Conservation (phyloP, 2,329 filamentous ascomycete genomes). For the Fusarium sp. region DNA sequence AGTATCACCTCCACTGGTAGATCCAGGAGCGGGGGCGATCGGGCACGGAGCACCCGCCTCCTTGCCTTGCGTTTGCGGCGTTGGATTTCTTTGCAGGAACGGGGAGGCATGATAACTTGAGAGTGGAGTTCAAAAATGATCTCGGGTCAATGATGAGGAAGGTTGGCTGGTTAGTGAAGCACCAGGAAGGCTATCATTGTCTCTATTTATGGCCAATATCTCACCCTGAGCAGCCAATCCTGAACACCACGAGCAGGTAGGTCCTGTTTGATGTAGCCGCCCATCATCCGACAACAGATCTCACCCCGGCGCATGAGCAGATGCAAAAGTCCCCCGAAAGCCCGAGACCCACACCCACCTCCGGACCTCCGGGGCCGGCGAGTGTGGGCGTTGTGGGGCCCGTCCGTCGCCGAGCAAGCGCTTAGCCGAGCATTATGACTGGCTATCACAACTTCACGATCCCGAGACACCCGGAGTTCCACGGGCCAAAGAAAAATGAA, state of each 20-base stretch:
- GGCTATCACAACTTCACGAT: not conserved
- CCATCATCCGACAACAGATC: not conserved
- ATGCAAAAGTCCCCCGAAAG: not conserved
- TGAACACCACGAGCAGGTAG: not conserved
- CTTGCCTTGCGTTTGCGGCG: not conserved
- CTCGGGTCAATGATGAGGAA: not conserved
- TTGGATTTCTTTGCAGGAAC: not conserved
- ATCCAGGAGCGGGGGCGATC: not conserved
- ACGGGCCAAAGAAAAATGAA: not conserved
- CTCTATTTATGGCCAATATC: not conserved
- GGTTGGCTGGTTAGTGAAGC: not conserved
- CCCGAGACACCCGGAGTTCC: not conserved
- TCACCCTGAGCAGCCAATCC: not conserved
- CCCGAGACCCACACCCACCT: not conserved
- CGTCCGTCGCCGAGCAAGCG: not conserved
- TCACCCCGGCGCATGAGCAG: not conserved
- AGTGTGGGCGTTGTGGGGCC: not conserved
- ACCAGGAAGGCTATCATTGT: not conserved
- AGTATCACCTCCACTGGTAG: not conserved
- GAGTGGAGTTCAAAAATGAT: not conserved
- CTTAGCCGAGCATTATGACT: not conserved
- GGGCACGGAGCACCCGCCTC: not conserved
- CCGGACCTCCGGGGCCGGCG: not conserved
- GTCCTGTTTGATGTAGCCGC: not conserved
- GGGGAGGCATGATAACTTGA: not conserved